These are phyloP conservation scores for Fusarium newnesense DNA, from an alignment of 2,329 filamentous ascomycete genomes.

Conservation along the genomic window DNA sequence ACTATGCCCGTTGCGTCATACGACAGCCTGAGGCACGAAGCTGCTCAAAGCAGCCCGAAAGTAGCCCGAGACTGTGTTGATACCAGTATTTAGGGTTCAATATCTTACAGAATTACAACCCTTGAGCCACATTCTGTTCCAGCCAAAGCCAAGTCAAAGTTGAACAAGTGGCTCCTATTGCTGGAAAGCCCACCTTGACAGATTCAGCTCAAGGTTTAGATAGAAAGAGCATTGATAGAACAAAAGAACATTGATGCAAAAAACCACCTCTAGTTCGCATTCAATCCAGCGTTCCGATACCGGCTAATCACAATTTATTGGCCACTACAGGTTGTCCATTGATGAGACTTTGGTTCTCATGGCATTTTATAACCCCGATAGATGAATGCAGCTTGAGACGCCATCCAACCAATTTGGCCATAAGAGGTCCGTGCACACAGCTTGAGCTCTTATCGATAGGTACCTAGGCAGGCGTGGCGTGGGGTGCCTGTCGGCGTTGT, in stretches of 20 bases:
- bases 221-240: slow-evolving; percentile 16
- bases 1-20: not conserved
- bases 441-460: slow-evolving; percentile 38
- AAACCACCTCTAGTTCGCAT: not conserved
- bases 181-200: not conserved
- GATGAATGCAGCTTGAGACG: slow-evolving; percentile 31
- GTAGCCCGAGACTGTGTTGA: not conserved
- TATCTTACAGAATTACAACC: not conserved
- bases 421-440: slow-evolving; percentile 14
- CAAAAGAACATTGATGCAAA: slow-evolving; percentile 14
- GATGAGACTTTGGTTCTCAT: not conserved
- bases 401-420: not conserved
- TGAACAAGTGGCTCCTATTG: not conserved
- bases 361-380: slow-evolving; percentile 22
- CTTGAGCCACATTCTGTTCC: not conserved
- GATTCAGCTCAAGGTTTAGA: slow-evolving; percentile 1
- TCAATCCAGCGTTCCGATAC: not conserved
- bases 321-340: not conserved
- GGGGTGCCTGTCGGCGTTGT: slow-evolving; percentile 11
- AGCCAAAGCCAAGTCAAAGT: not conserved
- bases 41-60: slow-evolving; percentile 4
- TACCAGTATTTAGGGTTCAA: not conserved
- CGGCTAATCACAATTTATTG: not conserved
- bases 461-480: not conserved
- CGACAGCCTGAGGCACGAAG: not conserved